phyloP scores from a whole-genome alignment of 768 basidiomycete species.

The Mycena vitilis region DNA sequence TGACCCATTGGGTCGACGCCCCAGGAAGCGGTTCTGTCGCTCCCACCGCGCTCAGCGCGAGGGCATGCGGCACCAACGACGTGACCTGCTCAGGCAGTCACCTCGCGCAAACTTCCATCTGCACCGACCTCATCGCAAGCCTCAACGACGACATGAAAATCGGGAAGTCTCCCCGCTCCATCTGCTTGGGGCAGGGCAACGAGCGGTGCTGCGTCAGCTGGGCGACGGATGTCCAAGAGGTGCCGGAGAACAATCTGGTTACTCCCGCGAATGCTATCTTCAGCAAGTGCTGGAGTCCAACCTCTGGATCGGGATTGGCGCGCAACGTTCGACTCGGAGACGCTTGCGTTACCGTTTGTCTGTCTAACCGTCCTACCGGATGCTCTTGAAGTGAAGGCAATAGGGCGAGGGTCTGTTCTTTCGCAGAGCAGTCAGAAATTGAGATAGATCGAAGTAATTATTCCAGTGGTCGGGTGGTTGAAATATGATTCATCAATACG shows the following conservation, averaged over 20 bases:
- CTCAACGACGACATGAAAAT: background rate
- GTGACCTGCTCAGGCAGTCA: background rate
- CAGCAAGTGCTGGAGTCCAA: background rate
- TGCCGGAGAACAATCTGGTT: constrained; percentile 1
- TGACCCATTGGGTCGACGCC: constrained; percentile 13
- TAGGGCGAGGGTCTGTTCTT: too few relatives aligned
- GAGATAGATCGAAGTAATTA: too few relatives aligned
- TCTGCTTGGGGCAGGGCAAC: background rate
- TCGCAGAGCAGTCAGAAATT: too few relatives aligned
- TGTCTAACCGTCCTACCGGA: constrained; percentile 9
- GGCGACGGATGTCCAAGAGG: constrained; percentile 1
- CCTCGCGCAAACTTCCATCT: background rate
- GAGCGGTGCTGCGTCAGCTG: constrained; percentile 14
- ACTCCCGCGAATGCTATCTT: background rate
- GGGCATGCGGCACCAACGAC: constrained; percentile 7
- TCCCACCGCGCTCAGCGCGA: background rate
- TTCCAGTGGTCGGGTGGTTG: too few relatives aligned
- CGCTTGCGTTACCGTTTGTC: constrained; percentile 5
- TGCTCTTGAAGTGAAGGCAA: constrained; percentile 9
- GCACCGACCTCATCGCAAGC: constrained; percentile 4
- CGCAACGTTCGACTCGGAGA: constrained; percentile 7
- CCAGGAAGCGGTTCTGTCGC: background rate
- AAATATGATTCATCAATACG: too few relatives aligned
- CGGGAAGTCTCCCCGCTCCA: constrained; percentile 1
- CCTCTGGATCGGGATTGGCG: background rate